These are phyloP conservation scores for Prunus campanulata DNA, from an alignment of 306 rosid species.

Conservation along the genomic window DNA sequence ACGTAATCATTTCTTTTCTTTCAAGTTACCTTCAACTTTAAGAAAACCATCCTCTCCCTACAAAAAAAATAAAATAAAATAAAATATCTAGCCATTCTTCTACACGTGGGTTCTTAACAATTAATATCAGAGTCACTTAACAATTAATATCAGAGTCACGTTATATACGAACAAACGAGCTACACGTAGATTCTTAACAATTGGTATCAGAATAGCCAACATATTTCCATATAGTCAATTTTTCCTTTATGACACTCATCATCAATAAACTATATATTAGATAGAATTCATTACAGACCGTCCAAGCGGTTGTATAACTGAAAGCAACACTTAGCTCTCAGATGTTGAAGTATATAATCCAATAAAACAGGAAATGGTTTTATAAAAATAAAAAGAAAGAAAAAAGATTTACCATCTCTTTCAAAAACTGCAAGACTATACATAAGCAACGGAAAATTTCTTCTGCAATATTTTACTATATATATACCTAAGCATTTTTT, in stretches of 20 bases:
- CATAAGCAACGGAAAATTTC: not conserved
- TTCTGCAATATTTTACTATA: not conserved
- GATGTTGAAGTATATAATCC: not conserved
- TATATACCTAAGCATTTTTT: not conserved
- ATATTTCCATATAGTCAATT: no score
- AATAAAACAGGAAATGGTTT: not conserved
- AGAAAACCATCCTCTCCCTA: not conserved
- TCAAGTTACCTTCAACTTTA: not conserved
- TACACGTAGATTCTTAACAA: no score
- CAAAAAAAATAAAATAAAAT: no score
- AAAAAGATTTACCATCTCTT: not conserved
- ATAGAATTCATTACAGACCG: not conserved
- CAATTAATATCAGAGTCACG: no score
- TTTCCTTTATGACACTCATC: not conserved
- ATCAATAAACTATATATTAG: no score
- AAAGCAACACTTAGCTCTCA: slow-evolving; percentile 3
- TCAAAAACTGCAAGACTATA: not conserved
- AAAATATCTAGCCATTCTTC: no score
- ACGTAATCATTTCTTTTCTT: not conserved
- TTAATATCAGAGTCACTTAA: no score
- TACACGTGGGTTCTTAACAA: no score
- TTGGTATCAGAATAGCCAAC: no score
- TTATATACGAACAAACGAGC: no score
- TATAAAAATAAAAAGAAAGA: not conserved
- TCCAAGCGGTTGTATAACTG: not conserved